A percentile compares a stretch with the other conserved stretches of the same genome.
phyloP scores from a whole-genome alignment of 768 basidiomycete genomes.

The Calocera cornea region DNA sequence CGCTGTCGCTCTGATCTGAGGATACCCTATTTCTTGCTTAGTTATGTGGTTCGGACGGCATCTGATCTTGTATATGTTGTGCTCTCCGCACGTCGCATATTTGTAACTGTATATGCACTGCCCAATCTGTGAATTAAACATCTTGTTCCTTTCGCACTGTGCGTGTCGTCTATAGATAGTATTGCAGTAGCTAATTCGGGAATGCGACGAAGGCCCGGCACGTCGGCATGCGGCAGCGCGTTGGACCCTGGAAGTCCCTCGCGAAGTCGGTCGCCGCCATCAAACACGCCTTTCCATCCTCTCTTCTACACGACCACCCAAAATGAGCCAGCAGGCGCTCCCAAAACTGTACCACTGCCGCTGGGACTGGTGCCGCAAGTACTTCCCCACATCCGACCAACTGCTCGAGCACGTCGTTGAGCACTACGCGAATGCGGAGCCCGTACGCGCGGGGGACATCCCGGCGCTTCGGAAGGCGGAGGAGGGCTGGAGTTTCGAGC shows the following conservation, averaged over 20 bases:
- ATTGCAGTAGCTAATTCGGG: no score
- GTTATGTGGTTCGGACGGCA: not conserved
- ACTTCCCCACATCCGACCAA: not conserved
- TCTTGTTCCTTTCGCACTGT: no score
- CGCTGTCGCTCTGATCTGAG: not conserved
- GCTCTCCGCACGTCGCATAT: no score
- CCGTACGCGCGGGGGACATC: not conserved
- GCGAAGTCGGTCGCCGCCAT: not conserved
- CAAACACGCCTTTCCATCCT: not conserved
- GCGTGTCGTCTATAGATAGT: no score
- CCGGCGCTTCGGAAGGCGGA: not conserved
- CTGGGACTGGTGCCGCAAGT: slow-evolving; percentile 1
- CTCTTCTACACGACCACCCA: not conserved
- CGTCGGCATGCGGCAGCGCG: not conserved
- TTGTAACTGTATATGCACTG: not conserved
- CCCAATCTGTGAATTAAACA: not conserved
- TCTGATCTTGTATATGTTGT: not conserved
- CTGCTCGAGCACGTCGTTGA: not conserved
- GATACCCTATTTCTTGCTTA: no score
- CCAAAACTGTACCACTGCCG: slow-evolving; percentile 1
- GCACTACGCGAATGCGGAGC: not conserved
- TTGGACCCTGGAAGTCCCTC: not conserved
- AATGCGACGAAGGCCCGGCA: no score
- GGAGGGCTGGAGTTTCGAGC: slow-evolving; percentile 3
- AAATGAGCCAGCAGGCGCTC: not conserved